Percentiles rank a stretch among this genome's conserved stretches.
phyloP scores from a whole-genome alignment of 2,329 filamentous ascomycete species.

The Ophiosphaerella korrae region DNA sequence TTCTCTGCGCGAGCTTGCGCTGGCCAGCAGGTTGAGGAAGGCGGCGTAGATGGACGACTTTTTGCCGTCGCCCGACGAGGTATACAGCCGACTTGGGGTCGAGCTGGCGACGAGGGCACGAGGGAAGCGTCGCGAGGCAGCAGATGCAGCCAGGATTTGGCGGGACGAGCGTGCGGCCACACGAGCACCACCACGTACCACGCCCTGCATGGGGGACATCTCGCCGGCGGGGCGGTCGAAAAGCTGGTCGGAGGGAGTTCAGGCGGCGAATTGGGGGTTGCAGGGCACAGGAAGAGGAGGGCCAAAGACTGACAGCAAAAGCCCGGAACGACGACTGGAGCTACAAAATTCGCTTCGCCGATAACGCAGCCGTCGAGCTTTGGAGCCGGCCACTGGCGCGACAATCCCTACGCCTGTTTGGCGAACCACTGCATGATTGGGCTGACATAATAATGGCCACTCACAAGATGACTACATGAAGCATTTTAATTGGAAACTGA shows the following conservation, averaged over 20 bases:
- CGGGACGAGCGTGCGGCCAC: slow-evolving; percentile 43
- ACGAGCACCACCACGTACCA: slow-evolving; percentile 45
- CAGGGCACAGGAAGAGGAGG: slow-evolving; percentile 15
- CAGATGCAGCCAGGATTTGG: slow-evolving; percentile 35
- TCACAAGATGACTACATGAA: neutral
- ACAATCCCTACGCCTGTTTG: slow-evolving; percentile 19
- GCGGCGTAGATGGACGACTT: slow-evolving; percentile 61
- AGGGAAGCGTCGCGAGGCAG: slow-evolving; percentile 33
- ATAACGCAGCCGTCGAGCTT: slow-evolving; percentile 33
- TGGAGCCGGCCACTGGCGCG: slow-evolving; percentile 25
- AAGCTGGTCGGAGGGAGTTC: slow-evolving; percentile 19
- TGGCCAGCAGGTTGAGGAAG: slow-evolving; percentile 88
- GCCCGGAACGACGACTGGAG: slow-evolving; percentile 25
- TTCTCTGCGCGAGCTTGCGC: slow-evolving; percentile 94
- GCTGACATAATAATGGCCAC: neutral
- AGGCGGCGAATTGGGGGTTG: slow-evolving; percentile 27
- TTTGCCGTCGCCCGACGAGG: slow-evolving; percentile 37
- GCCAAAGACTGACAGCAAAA: slow-evolving; percentile 12
- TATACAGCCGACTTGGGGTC: slow-evolving; percentile 38
- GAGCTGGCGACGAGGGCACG: slow-evolving; percentile 39
- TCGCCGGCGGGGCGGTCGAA: slow-evolving; percentile 30
- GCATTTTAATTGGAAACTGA: neutral
- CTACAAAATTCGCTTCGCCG: slow-evolving; percentile 42
- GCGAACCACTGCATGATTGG: slow-evolving; percentile 24
- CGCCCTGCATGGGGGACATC: slow-evolving; percentile 44